Base-by-base conservation (phyloP, 2,329 filamentous ascomycete genomes). In the Penicillium griseofulvum region DNA sequence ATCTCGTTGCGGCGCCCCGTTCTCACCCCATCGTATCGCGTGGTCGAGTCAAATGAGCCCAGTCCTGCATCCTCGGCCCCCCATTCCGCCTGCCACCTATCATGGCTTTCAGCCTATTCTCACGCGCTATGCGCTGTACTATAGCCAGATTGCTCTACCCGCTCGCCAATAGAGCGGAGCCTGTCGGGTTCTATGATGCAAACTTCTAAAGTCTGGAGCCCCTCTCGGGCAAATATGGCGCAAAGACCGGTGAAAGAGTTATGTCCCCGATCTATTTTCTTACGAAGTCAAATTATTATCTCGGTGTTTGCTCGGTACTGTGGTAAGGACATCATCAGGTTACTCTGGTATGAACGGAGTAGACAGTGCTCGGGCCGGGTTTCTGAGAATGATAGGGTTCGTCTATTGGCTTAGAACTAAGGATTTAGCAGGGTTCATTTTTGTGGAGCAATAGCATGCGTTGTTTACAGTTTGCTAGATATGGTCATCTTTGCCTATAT, bases 11-110 rank as follows among this genome's bases (percentile, higher is more conserved):
- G 47, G 28, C 26, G 46, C 52, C 52, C 52, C 41, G 28, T 51
- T 22, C 55, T 56, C 52, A 41, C 24, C 36, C 36, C 48, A 33
- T 53, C 52, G 29, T 47, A 61, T 64, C 59, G 60, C 57, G 57
- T 65, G 62, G 62, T 56, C 57, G 54, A 64, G 61, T 64, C 59
- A 61, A 63, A 62, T 52, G 58, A 42, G 52, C 48, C 41, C 48
- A 39, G 24, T 17, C 39, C 16, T 51, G 55, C 47, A 52, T 59
- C 29, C 38, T 47, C 38, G 17, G 52, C 49, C 49, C 31, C 54
- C 54, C 28, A 16, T 50, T 38, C 19, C 34, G 22, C 43, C 44
- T 56, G 46, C 52, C 52, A 42, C 41, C 36, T 56, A 34, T 60
- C 36, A 50, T 16, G 12, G 16, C 1, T 7, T 33, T 50, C 12